These are phyloP conservation scores for Backusella psychrophila DNA, from an alignment of 192 early-diverging fungal species.

Conservation along the genomic window DNA sequence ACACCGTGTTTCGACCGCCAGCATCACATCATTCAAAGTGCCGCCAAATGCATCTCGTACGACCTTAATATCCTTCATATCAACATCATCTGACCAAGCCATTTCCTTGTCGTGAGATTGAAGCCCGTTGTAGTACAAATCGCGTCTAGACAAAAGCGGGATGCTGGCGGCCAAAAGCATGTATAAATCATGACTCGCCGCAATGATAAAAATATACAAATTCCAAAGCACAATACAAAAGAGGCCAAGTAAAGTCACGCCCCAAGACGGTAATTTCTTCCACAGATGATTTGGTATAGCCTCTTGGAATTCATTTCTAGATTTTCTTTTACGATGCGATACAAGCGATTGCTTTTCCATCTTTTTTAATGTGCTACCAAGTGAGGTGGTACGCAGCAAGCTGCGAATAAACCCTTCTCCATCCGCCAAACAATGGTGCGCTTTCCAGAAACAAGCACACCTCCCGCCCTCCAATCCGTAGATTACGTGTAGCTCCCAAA, in stretches of 20 bases:
- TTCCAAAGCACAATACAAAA: neutral
- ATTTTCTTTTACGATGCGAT: neutral
- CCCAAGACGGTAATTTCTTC: neutral
- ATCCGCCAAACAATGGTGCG: conserved; percentile 34
- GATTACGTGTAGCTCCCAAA: conserved; percentile 27
- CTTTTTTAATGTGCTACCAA: conserved; percentile 5
- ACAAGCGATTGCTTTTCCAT: neutral
- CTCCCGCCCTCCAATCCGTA: conserved; percentile 22
- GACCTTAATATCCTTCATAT: conserved; percentile 16
- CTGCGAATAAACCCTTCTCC: conserved; percentile 26
- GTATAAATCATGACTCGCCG: conserved; percentile 4
- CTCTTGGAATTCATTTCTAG: neutral
- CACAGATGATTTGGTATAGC: neutral
- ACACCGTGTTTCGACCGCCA: conserved; percentile 15
- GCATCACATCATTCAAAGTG: conserved; percentile 39
- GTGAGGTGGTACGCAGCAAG: conserved; percentile 18
- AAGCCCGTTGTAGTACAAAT: conserved; percentile 21
- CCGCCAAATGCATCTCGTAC: conserved; percentile 31
- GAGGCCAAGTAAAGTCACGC: neutral
- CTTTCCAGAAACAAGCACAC: conserved; percentile 36
- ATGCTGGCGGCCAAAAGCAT: neutral
- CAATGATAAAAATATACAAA: neutral
- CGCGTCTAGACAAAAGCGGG: neutral
- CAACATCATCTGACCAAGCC: conserved; percentile 32
- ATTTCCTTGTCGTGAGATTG: conserved; percentile 28